Conservation (phyloP, 208 protist genomes). For the Trypanosoma brucei region DNA sequence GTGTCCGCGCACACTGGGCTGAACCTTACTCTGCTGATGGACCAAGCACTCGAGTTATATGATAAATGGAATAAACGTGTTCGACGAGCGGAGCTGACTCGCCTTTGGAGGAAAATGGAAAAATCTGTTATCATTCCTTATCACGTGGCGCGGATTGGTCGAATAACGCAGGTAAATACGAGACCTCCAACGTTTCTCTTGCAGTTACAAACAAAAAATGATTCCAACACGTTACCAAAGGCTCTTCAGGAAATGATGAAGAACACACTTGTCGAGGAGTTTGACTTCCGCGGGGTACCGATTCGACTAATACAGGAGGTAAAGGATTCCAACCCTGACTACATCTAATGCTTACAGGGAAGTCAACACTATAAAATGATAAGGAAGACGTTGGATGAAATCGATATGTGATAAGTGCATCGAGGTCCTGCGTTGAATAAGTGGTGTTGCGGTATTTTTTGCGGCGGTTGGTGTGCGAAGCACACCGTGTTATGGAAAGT, state of each 20-base stretch:
- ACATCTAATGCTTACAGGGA: conserved; percentile 50
- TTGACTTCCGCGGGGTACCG: conserved; percentile 86
- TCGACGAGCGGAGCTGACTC: conserved; percentile 69
- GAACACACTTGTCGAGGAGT: conserved; percentile 88
- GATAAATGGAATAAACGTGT: conserved; percentile 90
- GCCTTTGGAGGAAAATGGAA: conserved; percentile 89
- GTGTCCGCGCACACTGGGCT: conserved; percentile 82
- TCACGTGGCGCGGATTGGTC: conserved; percentile 79
- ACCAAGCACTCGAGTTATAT: conserved; percentile 80
- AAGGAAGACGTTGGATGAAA: too few species aligned
- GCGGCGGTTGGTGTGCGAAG: too few species aligned
- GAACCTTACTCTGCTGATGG: conserved; percentile 87
- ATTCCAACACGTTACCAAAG: conserved; percentile 67
- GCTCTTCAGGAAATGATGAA: conserved; percentile 89
- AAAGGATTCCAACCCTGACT: conserved; percentile 86
- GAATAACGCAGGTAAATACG: conserved; percentile 84
- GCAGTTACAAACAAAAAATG: conserved; percentile 87
- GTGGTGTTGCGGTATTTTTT: too few species aligned
- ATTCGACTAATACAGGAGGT: conserved; percentile 87
- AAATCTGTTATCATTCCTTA: conserved; percentile 87
- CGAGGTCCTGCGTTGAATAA: too few species aligned
- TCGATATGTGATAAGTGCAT: too few species aligned
- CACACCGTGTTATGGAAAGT: too few species aligned
- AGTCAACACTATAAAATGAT: too few species aligned
- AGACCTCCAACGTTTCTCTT: conserved; percentile 83